Base-by-base conservation (phyloP, 345 rosid species). In the Ailanthus altissimus region DNA sequence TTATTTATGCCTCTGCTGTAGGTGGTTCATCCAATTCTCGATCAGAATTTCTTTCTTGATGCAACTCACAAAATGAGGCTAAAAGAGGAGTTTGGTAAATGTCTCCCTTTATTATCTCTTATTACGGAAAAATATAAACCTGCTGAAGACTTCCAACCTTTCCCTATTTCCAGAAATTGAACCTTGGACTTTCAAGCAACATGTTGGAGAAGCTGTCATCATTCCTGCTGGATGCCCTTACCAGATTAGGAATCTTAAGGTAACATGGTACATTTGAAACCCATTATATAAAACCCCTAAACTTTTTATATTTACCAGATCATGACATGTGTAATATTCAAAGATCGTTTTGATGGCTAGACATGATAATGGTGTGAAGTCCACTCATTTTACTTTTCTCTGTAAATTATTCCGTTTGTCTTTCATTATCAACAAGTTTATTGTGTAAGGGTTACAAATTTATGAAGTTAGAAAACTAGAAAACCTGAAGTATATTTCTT, bases 201-300 rank as follows among this genome's bases (percentile, higher is more conserved):
- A 89, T 81, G 89, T 94, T 40, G 99, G 97, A 70, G 99, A 96
- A 87, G 99, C 97, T 77, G 92, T 96, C 76, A 81, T 92, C 63
- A 80, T 96, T 77, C 98, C 99, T 69, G 88, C 97, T 28, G 99
- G 99, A 83, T 94, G 97, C 78, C 97, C 98, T 5, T 96, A 91
- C 81, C 99, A 96, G 85, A 85, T 86, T 67, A 91, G 84, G 89
- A 94, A 91, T 80, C 83, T 86, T 43, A 96, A 90, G 98, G 97
- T 96, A 84, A 78, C 5, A 20, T 42, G 64, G 8, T 8, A 45
- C 12, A 36, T 25, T 63, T 64, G 36, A 64, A 50, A 58, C 53
- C 38, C 38, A 42, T 42, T 11, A 23, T 25, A 23, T 73, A 26
- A 25, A 46, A 25, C n/a, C 32, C 12, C 8, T 43, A 26, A 16